phyloP scores from a whole-genome alignment of 2,329 filamentous ascomycete genomes.

The Parasarocladium wereldwijsianum region DNA sequence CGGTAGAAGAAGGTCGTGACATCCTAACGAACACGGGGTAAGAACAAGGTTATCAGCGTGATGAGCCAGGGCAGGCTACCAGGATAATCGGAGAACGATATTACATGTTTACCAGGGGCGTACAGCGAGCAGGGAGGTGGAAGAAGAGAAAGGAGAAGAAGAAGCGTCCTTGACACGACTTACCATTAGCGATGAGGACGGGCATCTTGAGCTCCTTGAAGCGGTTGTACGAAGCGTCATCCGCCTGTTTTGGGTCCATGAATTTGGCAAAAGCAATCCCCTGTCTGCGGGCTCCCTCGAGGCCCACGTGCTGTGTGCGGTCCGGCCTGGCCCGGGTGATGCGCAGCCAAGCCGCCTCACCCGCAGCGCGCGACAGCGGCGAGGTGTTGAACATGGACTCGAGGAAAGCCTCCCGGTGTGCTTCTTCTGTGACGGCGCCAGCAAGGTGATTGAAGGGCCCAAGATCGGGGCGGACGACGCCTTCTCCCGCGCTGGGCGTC shows the following conservation, averaged over 20 bases:
- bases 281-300: constrained; percentile 15
- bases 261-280: constrained; percentile 19
- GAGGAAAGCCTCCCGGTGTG: constrained; percentile 18
- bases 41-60: too few relatives aligned
- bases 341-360: constrained; percentile 18
- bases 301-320: constrained; percentile 12
- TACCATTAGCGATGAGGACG: constrained; percentile 23
- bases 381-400: constrained; percentile 19
- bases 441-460: constrained; percentile 19
- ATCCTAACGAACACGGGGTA: constrained; percentile 9
- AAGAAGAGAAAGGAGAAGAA: background rate
- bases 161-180: constrained; percentile 6
- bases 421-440: constrained; percentile 15
- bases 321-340: constrained; percentile 14
- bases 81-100: too few relatives aligned
- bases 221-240: constrained; percentile 18
- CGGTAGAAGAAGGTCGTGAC: constrained; percentile 19
- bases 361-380: constrained; percentile 16
- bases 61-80: background rate
- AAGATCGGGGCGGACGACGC: constrained; percentile 14
- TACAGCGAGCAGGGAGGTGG: background rate
- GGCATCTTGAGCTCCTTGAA: constrained; percentile 19
- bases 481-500: constrained; percentile 21
- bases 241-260: constrained; percentile 17
- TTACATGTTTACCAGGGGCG: too few relatives aligned